Base-by-base conservation (phyloP, 2,329 filamentous ascomycete species). In the Botrytis cinerea region DNA sequence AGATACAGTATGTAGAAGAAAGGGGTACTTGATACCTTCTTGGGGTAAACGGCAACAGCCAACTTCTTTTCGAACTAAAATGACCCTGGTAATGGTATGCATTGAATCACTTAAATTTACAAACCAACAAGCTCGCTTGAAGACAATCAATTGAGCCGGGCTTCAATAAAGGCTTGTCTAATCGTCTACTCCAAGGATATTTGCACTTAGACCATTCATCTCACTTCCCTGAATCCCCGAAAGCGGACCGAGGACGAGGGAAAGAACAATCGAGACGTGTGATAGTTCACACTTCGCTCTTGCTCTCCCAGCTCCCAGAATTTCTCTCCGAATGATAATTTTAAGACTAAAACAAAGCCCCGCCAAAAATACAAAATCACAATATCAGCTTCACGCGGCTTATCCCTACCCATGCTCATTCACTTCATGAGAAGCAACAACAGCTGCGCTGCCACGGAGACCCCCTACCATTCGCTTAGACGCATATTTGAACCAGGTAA, bases 351-450 rank as follows among this genome's bases (percentile, higher is more conserved):
- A 67, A 54, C 38, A 67, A 67, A 40, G 25, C 35, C 45, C 20
- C 32, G 22, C 51, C n/a, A 67, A 12, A 48, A 51, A 20, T 8
- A 54, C 35, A 40, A 40, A 40, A n/a, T 54, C 7, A 38, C 8
- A 12, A 38, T n/a, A 51, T 51, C 22, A 54, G 10, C 46, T 67
- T 54, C 51, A 40, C 25, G 64, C 46, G 40, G 46, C 1, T 32
- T 10, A 67, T 40, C 46, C 46, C 4, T 67, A 54, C 46, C 46
- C 22, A 63, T 45, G 43, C n/a, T 18, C 61, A 62, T 62, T n/a
- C 22, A 43, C 7, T 54, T 35, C 64, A 54, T 40, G 25, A 54
- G n/a, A 67, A 67, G 64, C 64, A 67, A 54, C 64, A 67, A 54
- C 38, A 54, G 43, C 35, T 67, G 46, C 16, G 46, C 64, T 54